Percentiles rank a stretch among this genome's conserved stretches.
Conservation (phyloP, 768 basidiomycete genomes). For the Auriscalpium vulgare region DNA sequence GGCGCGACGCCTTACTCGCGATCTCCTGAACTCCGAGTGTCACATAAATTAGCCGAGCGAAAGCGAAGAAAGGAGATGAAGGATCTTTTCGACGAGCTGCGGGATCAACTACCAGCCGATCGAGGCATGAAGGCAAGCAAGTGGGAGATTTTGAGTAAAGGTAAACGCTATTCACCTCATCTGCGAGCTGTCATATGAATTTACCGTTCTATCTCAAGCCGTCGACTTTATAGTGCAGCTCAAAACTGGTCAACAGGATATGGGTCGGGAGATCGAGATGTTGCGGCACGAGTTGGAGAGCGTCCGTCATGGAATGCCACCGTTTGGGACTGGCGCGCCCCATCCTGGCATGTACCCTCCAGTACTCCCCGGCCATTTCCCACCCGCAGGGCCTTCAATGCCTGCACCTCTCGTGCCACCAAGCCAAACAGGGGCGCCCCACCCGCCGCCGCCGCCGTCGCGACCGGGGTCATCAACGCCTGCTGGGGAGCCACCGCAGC, state of each 20-base stretch:
- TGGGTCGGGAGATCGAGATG: conserved; percentile 72
- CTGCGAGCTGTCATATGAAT: not conserved
- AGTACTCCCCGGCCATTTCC: conserved; percentile 35
- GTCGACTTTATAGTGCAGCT: conserved; percentile 82
- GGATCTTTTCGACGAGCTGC: conserved; percentile 92
- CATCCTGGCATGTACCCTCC: conserved; percentile 22
- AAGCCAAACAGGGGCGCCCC: no score
- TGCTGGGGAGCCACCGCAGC: no score
- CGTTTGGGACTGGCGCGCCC: conserved; percentile 42
- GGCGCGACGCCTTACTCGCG: conserved; percentile 83
- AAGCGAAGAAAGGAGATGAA: conserved; percentile 99
- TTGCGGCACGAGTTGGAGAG: conserved; percentile 67
- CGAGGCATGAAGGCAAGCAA: conserved; percentile 95
- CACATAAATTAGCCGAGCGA: conserved; percentile 95
- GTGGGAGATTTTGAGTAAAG: conserved; percentile 98
- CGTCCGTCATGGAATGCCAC: conserved; percentile 45
- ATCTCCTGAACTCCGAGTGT: conserved; percentile 88
- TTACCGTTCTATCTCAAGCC: conserved; percentile 34
- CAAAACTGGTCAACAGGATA: conserved; percentile 69
- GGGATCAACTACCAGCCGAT: conserved; percentile 88
- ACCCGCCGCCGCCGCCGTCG: not conserved
- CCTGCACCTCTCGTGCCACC: conserved; percentile 14
- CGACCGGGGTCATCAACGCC: not conserved
- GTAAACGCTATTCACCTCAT: conserved; percentile 32
- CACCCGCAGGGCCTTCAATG: conserved; percentile 36